Evolutionary conservation across 2,329 filamentous ascomycete species (phyloP).

Genomic region (Hypoxylon sp.): DNA sequence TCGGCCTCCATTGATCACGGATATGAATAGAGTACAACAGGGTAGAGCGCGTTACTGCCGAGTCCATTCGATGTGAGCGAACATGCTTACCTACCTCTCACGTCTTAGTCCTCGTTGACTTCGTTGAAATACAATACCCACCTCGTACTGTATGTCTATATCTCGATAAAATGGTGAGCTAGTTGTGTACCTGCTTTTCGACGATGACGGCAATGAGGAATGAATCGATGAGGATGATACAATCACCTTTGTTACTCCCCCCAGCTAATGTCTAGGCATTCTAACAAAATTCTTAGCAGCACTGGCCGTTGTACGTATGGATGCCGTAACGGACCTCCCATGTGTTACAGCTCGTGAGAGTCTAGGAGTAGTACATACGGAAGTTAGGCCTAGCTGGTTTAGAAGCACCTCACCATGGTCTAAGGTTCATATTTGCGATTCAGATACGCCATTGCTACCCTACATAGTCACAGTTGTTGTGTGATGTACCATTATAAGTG

Average conservation of each 20-base stretch:
- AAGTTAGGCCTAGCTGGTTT: not conserved
- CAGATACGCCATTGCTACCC: not conserved
- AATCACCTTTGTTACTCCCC: not conserved
- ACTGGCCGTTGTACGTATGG: not conserved
- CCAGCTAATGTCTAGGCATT: not conserved
- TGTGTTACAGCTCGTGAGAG: not conserved
- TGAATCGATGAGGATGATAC: not conserved
- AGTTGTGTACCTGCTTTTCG: not conserved
- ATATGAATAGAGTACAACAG: not conserved
- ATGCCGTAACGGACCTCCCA: not conserved
- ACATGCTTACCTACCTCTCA: too few relatives aligned
- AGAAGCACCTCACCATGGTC: not conserved
- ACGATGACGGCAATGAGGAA: not conserved
- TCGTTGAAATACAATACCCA: too few relatives aligned
- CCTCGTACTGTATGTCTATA: not conserved
- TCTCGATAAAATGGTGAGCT: not conserved
- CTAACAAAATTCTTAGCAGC: not conserved
- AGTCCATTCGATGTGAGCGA: too few relatives aligned
- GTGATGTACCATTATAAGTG: not conserved
- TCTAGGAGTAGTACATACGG: not conserved
- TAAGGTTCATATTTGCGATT: not conserved
- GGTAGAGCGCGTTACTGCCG: too few relatives aligned
- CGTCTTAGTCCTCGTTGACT: too few relatives aligned
- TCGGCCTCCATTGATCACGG: not conserved
- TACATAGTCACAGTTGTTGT: not conserved